A percentile compares a stretch with the other conserved stretches of the same genome.
These are phyloP conservation scores for Penicillium canescens DNA, from an alignment of 495 filamentous ascomycete species.

Conservation along the genomic window DNA sequence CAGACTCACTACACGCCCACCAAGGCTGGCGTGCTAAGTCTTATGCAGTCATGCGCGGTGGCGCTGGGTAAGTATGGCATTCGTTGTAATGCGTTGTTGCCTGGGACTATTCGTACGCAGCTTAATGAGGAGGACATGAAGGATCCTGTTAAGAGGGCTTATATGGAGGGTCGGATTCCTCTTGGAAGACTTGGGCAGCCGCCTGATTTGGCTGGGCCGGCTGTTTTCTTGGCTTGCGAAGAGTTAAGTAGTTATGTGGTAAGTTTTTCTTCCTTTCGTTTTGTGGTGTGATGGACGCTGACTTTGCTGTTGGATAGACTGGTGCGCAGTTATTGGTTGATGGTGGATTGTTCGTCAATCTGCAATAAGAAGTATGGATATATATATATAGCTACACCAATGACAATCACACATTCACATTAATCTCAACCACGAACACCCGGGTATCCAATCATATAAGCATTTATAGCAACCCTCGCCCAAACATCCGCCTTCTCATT, in stretches of 20 bases:
- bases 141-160: constrained; percentile 65
- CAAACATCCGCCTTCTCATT: constrained; percentile 65
- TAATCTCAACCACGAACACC: no score
- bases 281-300: constrained; percentile 3
- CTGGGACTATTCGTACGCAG: constrained; percentile 84
- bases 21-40: constrained; percentile 77
- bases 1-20: constrained; percentile 92
- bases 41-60: constrained; percentile 84
- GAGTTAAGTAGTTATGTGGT: constrained; percentile 71
- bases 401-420: background rate
- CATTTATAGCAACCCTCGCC: constrained; percentile 64
- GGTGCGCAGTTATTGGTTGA: constrained; percentile 86
- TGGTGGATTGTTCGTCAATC: constrained; percentile 72
- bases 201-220: constrained; percentile 74
- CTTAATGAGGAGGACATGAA: constrained; percentile 80
- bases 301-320: constrained; percentile 45
- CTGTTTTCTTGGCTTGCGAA: constrained; percentile 83
- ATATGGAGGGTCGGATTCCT: constrained; percentile 86
- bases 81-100: constrained; percentile 81
- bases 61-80: constrained; percentile 77
- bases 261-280: constrained; percentile 14
- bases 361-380: constrained; percentile 47
- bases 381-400: background rate
- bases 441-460: constrained; percentile 56
- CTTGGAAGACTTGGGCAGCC: constrained; percentile 71